Conservation (phyloP, 164 flowering plant species). For the Kingdonia uniflora region DNA sequence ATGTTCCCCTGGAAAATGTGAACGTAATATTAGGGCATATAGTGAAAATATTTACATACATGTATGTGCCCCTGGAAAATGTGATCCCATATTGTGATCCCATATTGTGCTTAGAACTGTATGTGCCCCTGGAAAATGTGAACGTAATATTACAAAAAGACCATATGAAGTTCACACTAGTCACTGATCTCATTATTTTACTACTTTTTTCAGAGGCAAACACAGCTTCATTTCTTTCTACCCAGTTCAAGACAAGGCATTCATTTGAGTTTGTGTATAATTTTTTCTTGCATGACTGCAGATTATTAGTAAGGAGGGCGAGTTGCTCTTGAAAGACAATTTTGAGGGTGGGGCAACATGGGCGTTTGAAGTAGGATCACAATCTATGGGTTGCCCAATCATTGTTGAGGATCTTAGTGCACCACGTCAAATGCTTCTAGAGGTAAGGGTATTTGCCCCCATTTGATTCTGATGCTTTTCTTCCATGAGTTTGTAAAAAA, state of each 20-base stretch:
- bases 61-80: no score
- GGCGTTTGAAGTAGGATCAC: constrained; percentile 94
- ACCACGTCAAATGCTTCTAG: constrained; percentile 92
- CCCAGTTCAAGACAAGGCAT: no score
- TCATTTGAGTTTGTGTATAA: not conserved
- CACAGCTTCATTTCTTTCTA: no score
- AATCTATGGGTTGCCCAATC: constrained; percentile 83
- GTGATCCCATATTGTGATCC: no score
- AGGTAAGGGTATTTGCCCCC: constrained; percentile 36
- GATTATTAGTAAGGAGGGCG: constrained; percentile 62
- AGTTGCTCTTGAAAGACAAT: constrained; percentile 51
- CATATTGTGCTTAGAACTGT: no score
- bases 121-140: not conserved
- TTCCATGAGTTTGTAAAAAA: not conserved
- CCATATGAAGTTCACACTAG: not conserved
- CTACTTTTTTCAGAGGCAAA: not conserved
- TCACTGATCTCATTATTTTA: not conserved
- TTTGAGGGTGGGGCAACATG: constrained; percentile 90
- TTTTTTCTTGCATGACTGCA: constrained; percentile 17
- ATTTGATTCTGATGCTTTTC: not conserved
- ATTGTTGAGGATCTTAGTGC: constrained; percentile 81
- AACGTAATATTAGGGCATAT: not conserved
- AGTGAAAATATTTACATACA: no score
- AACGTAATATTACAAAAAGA: not conserved
- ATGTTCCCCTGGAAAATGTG: not conserved